These are phyloP conservation scores for Aspergillus tanneri DNA, from an alignment of 2,329 filamentous ascomycete species.

Conservation along the genomic window DNA sequence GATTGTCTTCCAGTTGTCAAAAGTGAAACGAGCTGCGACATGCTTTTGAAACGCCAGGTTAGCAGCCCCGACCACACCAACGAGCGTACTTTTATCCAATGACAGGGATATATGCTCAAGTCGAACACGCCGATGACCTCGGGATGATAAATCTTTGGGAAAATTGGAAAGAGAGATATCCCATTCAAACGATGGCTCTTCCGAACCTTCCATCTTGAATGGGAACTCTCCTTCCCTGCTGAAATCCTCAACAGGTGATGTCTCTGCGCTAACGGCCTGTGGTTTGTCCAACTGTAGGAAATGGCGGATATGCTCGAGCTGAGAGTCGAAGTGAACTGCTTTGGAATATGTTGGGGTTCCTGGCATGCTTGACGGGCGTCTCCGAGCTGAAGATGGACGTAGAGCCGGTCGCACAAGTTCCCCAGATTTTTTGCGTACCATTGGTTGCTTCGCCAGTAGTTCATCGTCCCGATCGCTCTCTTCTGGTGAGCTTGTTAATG, in stretches of 20 bases:
- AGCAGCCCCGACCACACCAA: conserved; percentile 79
- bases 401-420: conserved; percentile 93
- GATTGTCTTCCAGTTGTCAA: conserved; percentile 98
- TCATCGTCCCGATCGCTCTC: conserved; percentile 60
- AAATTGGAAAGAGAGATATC: conserved; percentile 85
- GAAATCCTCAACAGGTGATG: conserved; percentile 85
- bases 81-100: conserved; percentile 77
- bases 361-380: conserved; percentile 92
- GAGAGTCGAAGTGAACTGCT: conserved; percentile 96
- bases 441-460: conserved; percentile 72
- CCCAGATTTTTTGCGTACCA: conserved; percentile 97
- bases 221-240: conserved; percentile 89
- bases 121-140: conserved; percentile 64
- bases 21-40: conserved; percentile 88
- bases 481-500: conserved; percentile 44
- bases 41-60: conserved; percentile 88
- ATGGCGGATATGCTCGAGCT: conserved; percentile 92
- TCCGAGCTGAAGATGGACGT: conserved; percentile 67
- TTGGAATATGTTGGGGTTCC: conserved; percentile 95
- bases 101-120: conserved; percentile 87
- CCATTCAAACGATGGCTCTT: conserved; percentile 69
- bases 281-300: conserved; percentile 93
- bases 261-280: conserved; percentile 91
- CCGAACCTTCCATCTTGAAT: conserved; percentile 60
- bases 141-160: conserved; percentile 63